These are phyloP conservation scores for Curvularia verruculosa DNA, from an alignment of 2,329 filamentous ascomycete genomes.

Conservation along the genomic window DNA sequence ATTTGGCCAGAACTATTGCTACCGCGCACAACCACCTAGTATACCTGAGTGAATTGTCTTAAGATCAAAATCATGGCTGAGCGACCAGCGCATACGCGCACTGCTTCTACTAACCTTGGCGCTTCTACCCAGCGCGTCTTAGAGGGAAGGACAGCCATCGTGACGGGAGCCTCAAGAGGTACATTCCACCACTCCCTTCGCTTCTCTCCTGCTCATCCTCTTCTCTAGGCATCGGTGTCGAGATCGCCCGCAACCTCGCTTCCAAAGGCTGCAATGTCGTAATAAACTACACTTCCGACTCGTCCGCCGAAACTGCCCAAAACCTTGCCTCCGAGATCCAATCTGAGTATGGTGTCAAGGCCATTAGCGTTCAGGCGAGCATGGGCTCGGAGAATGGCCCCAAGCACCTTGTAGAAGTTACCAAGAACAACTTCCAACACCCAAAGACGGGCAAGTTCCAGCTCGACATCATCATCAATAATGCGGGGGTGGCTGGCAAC, in stretches of 20 bases:
- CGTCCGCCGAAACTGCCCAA: slow-evolving; percentile 59
- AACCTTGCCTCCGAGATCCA: slow-evolving; percentile 64
- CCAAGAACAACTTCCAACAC: slow-evolving; percentile 64
- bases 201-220: slow-evolving; percentile 5
- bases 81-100: slow-evolving; percentile 44
- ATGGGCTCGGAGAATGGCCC: slow-evolving; percentile 68
- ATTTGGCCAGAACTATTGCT: background rate
- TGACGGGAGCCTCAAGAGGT: slow-evolving; percentile 83
- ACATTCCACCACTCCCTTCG: slow-evolving; percentile 16
- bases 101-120: slow-evolving; percentile 50
- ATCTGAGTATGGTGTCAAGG: slow-evolving; percentile 63
- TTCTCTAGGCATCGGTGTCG: slow-evolving; percentile 71
- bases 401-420: slow-evolving; percentile 63
- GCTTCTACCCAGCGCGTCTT: slow-evolving; percentile 46
- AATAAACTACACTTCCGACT: slow-evolving; percentile 73
- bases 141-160: slow-evolving; percentile 77
- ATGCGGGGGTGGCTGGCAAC: slow-evolving; percentile 74
- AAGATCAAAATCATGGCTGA: slow-evolving; percentile 43
- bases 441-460: slow-evolving; percentile 64
- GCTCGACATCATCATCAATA: slow-evolving; percentile 87
- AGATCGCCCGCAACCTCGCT: slow-evolving; percentile 72
- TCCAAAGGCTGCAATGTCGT: slow-evolving; percentile 72
- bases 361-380: slow-evolving; percentile 72
- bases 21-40: background rate
- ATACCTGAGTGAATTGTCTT: slow-evolving; percentile 2